Evolutionary conservation across 208 protist species (phyloP), one percentile per base, ranked within the genome.

Genomic region (Acanthamoeba triangularis): DNA sequence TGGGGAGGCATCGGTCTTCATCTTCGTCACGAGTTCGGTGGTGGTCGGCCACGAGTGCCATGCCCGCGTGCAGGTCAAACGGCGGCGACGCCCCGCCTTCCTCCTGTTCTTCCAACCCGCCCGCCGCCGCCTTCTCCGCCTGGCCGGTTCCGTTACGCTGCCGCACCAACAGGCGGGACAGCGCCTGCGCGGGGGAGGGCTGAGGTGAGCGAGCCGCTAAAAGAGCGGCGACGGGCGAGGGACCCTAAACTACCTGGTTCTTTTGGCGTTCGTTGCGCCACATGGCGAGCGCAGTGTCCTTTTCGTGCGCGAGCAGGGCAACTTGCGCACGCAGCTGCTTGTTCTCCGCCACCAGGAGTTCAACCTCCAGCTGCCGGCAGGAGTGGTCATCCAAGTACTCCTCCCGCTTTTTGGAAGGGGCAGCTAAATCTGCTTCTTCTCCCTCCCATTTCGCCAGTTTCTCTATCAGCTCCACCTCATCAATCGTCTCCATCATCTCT

Each of bases 261-360:
- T 28, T 30, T 33, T 67, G 28, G 30, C 33, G 54, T 33, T 92
- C 59, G 30, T 74, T 74, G 33, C 85, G 85, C 56, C 59, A 92
- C 56, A 92, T 67, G 85, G 59, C 16, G 14, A 92, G 52, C 8
- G 41, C 33, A 3, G 44, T 23, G 16, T 92, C 85, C 35, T 74
- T 92, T 52, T 92, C 85, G 59, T 92, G 85, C 0, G 63, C n/a
- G 2, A 74, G 37, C 25, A 76, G 33, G 33, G 59, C 63, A 2
- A 92, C 37, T n/a, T 92, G 85, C 4, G 85, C 85, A 25, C 85
- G 52, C 33, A 92, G 85, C 59, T 92, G 33, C 35, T 74, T 67
- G 25, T 92, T 92, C 35, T 92, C 85, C 18, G 59, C 11, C 25
- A 76, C 35, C 4, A 92, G 85, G 35, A 67, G 54, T 18, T 92